These are phyloP conservation scores for Fusarium tjaetaba DNA, from an alignment of 2,329 filamentous ascomycete genomes.

Conservation along the genomic window DNA sequence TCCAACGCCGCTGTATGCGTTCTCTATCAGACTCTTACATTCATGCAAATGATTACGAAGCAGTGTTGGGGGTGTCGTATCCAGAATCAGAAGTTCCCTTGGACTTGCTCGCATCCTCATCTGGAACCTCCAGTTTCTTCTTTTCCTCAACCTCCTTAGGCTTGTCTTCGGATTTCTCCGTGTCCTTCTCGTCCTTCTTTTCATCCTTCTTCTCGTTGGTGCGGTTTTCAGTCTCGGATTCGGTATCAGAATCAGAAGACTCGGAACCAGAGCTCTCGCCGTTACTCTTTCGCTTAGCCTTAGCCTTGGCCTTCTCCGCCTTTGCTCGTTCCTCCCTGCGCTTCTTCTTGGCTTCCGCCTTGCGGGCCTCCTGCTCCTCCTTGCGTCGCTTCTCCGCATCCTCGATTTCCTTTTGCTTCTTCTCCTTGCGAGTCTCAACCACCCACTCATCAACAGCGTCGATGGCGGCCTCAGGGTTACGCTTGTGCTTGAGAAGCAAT, in stretches of 20 bases:
- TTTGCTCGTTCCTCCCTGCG: conserved; percentile 41
- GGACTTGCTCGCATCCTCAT: conserved; percentile 20
- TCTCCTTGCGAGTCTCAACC: conserved; percentile 58
- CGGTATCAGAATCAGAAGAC: conserved; percentile 36
- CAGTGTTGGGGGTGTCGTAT: conserved; percentile 45
- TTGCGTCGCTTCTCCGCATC: conserved; percentile 55
- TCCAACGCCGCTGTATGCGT: conserved; percentile 20
- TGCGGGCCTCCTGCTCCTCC: conserved; percentile 47
- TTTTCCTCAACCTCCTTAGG: conserved; percentile 3
- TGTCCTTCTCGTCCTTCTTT: conserved; percentile 26
- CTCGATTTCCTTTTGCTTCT: conserved; percentile 56
- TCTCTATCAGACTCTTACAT: neutral
- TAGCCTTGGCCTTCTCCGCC: conserved; percentile 39
- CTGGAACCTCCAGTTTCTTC: conserved; percentile 15
- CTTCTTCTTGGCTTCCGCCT: conserved; percentile 45
- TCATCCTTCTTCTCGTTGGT: conserved; percentile 30
- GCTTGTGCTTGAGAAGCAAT: conserved; percentile 66
- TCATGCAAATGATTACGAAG: conserved; percentile 21
- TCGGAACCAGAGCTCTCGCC: conserved; percentile 38
- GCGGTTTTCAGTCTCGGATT: conserved; percentile 39
- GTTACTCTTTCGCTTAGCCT: conserved; percentile 36
- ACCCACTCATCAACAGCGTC: conserved; percentile 61
- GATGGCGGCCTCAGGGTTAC: conserved; percentile 59
- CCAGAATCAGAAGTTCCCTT: conserved; percentile 49
- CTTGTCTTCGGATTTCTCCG: conserved; percentile 20